These are phyloP conservation scores for Tetracladium maxilliforme DNA, from an alignment of 2,329 filamentous ascomycete species.

Conservation along the genomic window DNA sequence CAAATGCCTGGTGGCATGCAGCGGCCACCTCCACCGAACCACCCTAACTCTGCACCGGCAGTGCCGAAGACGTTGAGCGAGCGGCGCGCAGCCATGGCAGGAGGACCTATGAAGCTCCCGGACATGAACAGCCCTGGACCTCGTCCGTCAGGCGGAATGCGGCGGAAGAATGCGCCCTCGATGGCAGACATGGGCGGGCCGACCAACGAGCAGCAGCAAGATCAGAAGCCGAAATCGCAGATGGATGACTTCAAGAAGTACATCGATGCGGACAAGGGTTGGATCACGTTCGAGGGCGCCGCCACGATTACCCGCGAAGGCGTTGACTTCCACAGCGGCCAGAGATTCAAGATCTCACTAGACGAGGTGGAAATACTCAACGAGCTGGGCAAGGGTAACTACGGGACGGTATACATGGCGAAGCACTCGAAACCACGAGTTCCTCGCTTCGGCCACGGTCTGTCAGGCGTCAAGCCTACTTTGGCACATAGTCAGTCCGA, in stretches of 20 bases:
- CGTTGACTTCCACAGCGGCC: constrained; percentile 83
- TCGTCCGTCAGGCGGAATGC: too few relatives aligned
- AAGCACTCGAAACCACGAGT: constrained; percentile 57
- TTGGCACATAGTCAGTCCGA: constrained; percentile 7
- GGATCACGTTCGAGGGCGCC: constrained; percentile 83
- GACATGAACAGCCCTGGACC: too few relatives aligned
- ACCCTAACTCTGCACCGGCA: too few relatives aligned
- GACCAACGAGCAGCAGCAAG: too few relatives aligned
- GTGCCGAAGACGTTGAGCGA: too few relatives aligned
- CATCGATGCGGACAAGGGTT: constrained; percentile 83
- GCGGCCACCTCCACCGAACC: too few relatives aligned
- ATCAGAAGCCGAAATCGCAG: constrained; percentile 25
- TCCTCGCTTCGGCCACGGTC: constrained; percentile 42
- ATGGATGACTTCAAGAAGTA: constrained; percentile 47
- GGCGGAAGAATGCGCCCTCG: too few relatives aligned
- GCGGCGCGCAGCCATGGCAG: too few relatives aligned
- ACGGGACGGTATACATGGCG: constrained; percentile 95
- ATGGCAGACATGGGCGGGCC: too few relatives aligned
- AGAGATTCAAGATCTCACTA: constrained; percentile 82
- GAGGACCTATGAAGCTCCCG: too few relatives aligned
- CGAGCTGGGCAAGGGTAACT: constrained; percentile 94
- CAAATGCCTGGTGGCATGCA: too few relatives aligned
- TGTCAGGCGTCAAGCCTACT: constrained; percentile 24
- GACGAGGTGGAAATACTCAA: constrained; percentile 90
- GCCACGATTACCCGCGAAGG: constrained; percentile 79